These are phyloP conservation scores for Paratrimastix pyriformis DNA, from an alignment of 78 protist species.

Conservation along the genomic window DNA sequence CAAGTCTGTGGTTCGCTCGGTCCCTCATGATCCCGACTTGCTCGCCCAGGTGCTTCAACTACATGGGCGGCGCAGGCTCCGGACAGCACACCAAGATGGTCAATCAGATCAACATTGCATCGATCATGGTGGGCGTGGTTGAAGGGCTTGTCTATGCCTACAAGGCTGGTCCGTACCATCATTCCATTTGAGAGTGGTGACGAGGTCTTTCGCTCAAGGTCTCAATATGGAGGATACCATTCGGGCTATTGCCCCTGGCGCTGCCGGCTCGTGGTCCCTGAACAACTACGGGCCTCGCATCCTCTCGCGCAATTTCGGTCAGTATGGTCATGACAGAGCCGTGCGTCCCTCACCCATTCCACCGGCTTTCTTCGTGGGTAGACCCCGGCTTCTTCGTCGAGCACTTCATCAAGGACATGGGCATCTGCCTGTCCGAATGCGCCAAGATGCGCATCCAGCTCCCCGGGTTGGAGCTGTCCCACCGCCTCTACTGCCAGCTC, in stretches of 20 bases:
- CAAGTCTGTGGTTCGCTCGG: neutral
- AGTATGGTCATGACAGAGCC: too few species aligned
- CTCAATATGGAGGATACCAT: constrained; percentile 34
- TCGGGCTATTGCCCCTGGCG: constrained; percentile 43
- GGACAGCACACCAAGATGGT: constrained; percentile 61
- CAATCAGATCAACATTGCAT: constrained; percentile 40
- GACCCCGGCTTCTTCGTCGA: constrained; percentile 64
- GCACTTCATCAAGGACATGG: constrained; percentile 71
- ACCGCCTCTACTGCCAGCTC: constrained; percentile 41
- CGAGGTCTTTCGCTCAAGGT: too few species aligned
- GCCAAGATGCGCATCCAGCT: constrained; percentile 24
- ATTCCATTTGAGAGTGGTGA: too few species aligned
- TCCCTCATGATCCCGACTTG: constrained; percentile 5
- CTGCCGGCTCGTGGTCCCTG: constrained; percentile 51
- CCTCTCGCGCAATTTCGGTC: constrained; percentile 37
- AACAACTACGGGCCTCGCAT: constrained; percentile 38
- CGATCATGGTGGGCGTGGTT: constrained; percentile 34
- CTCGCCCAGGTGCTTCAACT: constrained; percentile 20
- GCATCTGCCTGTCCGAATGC: constrained; percentile 46
- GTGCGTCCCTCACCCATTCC: too few species aligned
- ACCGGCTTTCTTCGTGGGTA: too few species aligned
- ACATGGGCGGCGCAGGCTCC: constrained; percentile 43
- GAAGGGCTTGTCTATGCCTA: constrained; percentile 51
- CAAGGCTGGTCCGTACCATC: constrained; percentile 49
- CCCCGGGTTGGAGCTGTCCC: constrained; percentile 53